phyloP scores from a whole-genome alignment of 805 yeast genomes.

The Zygosaccharomyces kombuchaensis region DNA sequence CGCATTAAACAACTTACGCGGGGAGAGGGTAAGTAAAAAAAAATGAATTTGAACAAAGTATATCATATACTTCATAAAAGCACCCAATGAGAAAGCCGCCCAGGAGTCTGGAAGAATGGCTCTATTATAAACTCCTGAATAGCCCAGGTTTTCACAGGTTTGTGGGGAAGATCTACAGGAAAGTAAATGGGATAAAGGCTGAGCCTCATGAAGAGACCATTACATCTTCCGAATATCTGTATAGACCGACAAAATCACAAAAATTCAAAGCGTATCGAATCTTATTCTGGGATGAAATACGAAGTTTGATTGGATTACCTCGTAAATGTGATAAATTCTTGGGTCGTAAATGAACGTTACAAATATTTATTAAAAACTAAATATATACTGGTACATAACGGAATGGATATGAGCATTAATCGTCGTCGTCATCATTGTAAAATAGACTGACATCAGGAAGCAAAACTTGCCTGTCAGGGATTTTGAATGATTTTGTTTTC shows the following conservation, averaged over 20 bases:
- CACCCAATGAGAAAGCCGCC: slow-evolving; percentile 24
- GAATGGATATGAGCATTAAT: not conserved
- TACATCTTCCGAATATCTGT: slow-evolving; percentile 22
- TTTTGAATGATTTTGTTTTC: slow-evolving; percentile 52
- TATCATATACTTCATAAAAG: not conserved
- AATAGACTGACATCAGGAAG: slow-evolving; percentile 12
- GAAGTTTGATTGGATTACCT: slow-evolving; percentile 47
- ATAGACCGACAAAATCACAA: slow-evolving; percentile 50
- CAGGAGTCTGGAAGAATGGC: slow-evolving; percentile 45
- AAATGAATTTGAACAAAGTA: not conserved
- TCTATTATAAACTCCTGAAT: slow-evolving; percentile 45
- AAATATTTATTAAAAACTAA: not conserved
- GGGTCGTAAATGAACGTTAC: slow-evolving; percentile 12
- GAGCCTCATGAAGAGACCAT: slow-evolving; percentile 25
- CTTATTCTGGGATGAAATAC: slow-evolving; percentile 58
- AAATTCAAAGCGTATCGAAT: slow-evolving; percentile 56
- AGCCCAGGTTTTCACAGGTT: slow-evolving; percentile 58
- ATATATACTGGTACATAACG: not conserved
- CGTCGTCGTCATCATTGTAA: slow-evolving; percentile 10
- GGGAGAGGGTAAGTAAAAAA: not conserved
- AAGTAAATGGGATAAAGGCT: slow-evolving; percentile 54
- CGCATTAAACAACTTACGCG: not conserved
- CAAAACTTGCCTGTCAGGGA: slow-evolving; percentile 47
- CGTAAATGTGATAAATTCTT: slow-evolving; percentile 20
- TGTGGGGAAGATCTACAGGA: slow-evolving; percentile 59